Base-by-base conservation (phyloP, 192 early-diverging fungal species). In the Coemansia sp. region DNA sequence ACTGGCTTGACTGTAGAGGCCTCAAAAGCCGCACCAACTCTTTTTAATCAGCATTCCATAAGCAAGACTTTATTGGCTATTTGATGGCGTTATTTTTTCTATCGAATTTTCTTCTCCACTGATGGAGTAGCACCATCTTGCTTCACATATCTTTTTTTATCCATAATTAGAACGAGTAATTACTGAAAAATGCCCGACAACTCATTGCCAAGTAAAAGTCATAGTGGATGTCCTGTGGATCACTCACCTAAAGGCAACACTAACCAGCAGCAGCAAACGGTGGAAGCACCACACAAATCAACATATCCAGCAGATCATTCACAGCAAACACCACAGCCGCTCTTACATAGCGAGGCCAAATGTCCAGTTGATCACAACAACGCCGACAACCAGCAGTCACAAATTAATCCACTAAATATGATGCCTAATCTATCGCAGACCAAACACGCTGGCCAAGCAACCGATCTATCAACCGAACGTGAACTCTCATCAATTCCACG, bases 331-430 rank as follows among this genome's bases (percentile, higher is more conserved):
- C 67, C 70, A 9, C 55, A 66, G 50, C 63, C 70, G 32, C 7
- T 16, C 54, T 51, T 27, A 23, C 52, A 56, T 56, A 48, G n/a
- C 38, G 49, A 60, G 7, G 44, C 56, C 61, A 75, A 67, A 28
- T 87, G 86, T 47, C 86, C 86, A 16, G 84, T 87, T 23, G 83
- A 89, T 69, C 83, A 87, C 55, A 9, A 32, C 23, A 28, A 56
- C 52, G 14, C 23, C 14, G 24, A 64, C 21, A 30, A 38, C 27
- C 48, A 34, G 32, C 23, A 34, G 60, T 12, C 65, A 25, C 62
- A 56, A 12, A 65, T 97, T n/a, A 93, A 93, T 65, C 88, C 91
- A 5, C 83, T 86, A 27, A 98, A 98, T 85, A 93, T 92, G 85
- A 97, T 98, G 86, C 96, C 96, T 3, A 66, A 67, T 16, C 78